Conservation (phyloP, 2,329 filamentous ascomycete genomes). For the Xylaria sp. region DNA sequence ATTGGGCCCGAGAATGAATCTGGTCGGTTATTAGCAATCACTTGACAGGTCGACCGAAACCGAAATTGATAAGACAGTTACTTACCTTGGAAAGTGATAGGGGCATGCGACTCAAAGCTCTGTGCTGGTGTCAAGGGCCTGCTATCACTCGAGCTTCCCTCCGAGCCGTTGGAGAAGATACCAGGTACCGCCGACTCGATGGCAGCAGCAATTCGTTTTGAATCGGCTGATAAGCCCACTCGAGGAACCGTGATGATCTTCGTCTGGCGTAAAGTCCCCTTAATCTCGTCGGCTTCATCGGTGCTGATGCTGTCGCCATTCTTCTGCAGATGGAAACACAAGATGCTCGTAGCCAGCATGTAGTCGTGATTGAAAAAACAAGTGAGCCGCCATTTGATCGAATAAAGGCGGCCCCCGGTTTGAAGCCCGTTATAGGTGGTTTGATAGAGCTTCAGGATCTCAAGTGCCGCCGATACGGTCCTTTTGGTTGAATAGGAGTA, state of each 20-base stretch:
- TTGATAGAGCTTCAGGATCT: constrained; percentile 16
- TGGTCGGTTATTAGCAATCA: neutral
- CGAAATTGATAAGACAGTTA: too few relatives aligned
- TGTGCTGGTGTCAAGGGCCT: constrained; percentile 2
- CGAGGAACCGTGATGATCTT: constrained; percentile 8
- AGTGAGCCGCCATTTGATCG: constrained; percentile 17
- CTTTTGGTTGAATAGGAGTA: constrained; percentile 25
- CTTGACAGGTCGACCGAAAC: too few relatives aligned
- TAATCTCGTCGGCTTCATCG: constrained; percentile 12
- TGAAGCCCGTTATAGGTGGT: constrained; percentile 17
- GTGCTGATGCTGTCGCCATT: constrained; percentile 14
- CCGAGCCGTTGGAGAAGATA: constrained; percentile 7
- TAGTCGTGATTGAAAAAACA: constrained; percentile 19
- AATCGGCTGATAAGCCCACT: constrained; percentile 7
- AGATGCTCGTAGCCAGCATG: constrained; percentile 15
- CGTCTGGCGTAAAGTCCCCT: constrained; percentile 14
- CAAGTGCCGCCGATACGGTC: constrained; percentile 16
- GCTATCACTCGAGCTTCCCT: constrained; percentile 12
- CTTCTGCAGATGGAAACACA: constrained; percentile 18
- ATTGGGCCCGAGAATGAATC: constrained; percentile 15
- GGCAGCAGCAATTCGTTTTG: constrained; percentile 15
- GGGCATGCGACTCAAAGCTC: neutral
- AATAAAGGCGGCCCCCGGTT: constrained; percentile 14
- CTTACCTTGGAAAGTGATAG: constrained; percentile 11
- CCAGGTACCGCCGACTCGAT: constrained; percentile 14